Conservation (phyloP, 768 basidiomycete genomes). For the Pisolithus orientalis region DNA sequence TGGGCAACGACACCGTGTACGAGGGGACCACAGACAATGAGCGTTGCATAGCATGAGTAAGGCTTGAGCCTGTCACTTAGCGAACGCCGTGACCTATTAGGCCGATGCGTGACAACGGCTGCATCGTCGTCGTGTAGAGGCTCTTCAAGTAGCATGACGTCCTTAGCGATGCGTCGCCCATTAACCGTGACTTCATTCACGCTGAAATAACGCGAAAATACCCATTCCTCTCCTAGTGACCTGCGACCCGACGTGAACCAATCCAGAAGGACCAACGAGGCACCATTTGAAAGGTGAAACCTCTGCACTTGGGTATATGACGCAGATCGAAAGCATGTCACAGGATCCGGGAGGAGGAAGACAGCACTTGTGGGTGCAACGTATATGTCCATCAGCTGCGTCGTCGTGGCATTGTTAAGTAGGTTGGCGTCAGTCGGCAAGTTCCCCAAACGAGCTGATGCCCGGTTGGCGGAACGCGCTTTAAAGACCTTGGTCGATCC, state of each 20-base stretch:
- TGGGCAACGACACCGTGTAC: slow-evolving; percentile 40
- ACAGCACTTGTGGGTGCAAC: slow-evolving; percentile 51
- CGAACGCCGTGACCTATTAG: slow-evolving; percentile 33
- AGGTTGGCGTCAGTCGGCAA: slow-evolving; percentile 1
- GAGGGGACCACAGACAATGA: slow-evolving; percentile 72
- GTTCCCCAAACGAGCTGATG: slow-evolving; percentile 34
- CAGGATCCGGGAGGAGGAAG: slow-evolving; percentile 85
- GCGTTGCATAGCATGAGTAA: slow-evolving; percentile 86
- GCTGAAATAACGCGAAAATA: slow-evolving; percentile 77
- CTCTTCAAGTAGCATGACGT: slow-evolving; percentile 72
- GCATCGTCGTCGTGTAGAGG: slow-evolving; percentile 5
- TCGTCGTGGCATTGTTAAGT: slow-evolving; percentile 34
- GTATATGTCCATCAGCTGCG: slow-evolving; percentile 55
- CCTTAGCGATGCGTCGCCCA: slow-evolving; percentile 62
- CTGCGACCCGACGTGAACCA: slow-evolving; percentile 90
- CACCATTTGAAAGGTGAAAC: slow-evolving; percentile 55
- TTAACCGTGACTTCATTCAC: slow-evolving; percentile 75
- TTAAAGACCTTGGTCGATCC: slow-evolving; percentile 97
- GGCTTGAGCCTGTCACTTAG: slow-evolving; percentile 62
- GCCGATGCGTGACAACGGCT: slow-evolving; percentile 6
- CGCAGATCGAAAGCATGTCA: slow-evolving; percentile 84
- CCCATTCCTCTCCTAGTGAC: slow-evolving; percentile 84
- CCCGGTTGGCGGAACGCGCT: slow-evolving; percentile 53
- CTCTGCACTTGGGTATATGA: slow-evolving; percentile 80
- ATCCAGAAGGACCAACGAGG: slow-evolving; percentile 75